These are phyloP conservation scores for Boletus semigastroideus DNA, from an alignment of 1,284 basidiomycete species.

Conservation along the genomic window DNA sequence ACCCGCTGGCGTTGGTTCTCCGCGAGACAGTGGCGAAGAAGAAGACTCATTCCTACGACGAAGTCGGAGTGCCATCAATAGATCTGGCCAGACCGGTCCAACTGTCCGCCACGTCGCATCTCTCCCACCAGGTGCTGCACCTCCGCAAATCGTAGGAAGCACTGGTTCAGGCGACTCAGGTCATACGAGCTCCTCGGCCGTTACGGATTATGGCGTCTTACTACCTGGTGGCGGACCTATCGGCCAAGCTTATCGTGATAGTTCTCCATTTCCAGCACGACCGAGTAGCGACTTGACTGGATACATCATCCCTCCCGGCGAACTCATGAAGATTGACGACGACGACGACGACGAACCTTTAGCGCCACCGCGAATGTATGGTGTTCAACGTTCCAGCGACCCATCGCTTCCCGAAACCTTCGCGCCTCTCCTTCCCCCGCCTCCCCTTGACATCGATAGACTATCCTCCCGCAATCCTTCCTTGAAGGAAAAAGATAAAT, in stretches of 20 bases:
- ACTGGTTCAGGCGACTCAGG: slow-evolving; percentile 28
- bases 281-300: slow-evolving; percentile 31
- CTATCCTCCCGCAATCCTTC: slow-evolving; percentile 33
- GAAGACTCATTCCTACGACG: slow-evolving; percentile 56
- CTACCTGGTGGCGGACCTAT: slow-evolving; percentile 34
- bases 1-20: slow-evolving; percentile 59
- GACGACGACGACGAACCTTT: slow-evolving; percentile 23
- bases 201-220: slow-evolving; percentile 32
- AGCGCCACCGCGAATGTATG: slow-evolving; percentile 29
- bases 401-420: slow-evolving; percentile 28
- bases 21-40: slow-evolving; percentile 66
- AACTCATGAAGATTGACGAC: slow-evolving; percentile 31
- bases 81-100: slow-evolving; percentile 13
- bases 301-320: slow-evolving; percentile 29
- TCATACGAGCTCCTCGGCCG: slow-evolving; percentile 25
- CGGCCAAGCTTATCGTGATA: slow-evolving; percentile 32
- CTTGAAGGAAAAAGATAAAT: slow-evolving; percentile 34
- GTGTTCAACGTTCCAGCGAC: slow-evolving; percentile 23
- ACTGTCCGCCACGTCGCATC: slow-evolving; percentile 28
- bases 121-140: slow-evolving; percentile 33
- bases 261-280: slow-evolving; percentile 21
- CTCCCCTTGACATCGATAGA: slow-evolving; percentile 36
- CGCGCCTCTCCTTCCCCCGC: slow-evolving; percentile 43
- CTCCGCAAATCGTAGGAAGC: slow-evolving; percentile 31
- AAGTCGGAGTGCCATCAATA: slow-evolving; percentile 30